Base-by-base conservation (phyloP, 352 stramenopile species). In the Discostella stelligera region DNA sequence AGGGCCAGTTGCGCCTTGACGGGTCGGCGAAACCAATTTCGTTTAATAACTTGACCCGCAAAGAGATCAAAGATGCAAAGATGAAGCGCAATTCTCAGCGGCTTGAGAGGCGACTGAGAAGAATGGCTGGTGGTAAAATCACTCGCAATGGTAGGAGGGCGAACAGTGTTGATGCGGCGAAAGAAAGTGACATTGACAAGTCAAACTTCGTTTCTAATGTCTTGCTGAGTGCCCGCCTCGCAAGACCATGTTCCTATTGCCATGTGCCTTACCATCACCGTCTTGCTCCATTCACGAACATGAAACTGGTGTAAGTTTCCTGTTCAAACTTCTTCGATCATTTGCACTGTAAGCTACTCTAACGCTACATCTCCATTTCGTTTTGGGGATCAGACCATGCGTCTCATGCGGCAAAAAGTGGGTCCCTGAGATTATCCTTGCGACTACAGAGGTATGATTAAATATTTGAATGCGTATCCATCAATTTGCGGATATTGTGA, bases 261-360 rank as follows among this genome's bases (percentile, higher is more conserved):
- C 97, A 99, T 77, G 97, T 98, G 41, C 96, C 97, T 0, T 99
- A 98, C 84, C 96, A 97, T 21, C 90, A 97, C 78, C 94, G 94
- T 7, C 70, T 97, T 44, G 97, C 96, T 30, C 96, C 96, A 0
- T 99, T 98, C 79, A 96, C 93, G 8, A 98, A 98, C 66, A 98
- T 99, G 96, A 94, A 97, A 58, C 94, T 99, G 70, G 95, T 98
- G 52, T 61, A 21, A 48, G 53, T 61, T 46, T 21, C 14, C 1
- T 37, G 14, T 66, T 54, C 3, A 53, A 10, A 48, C 20, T 66
- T 52, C 46, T 37, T 21, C 23, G 23, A 30, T 54, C 1, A 54
- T 54, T 48, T 20, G 30, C 20, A 10, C 20, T 55, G 46, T 52
- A 52, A n/a, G n/a, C 25, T 32, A 6, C 7, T 61, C 18, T 48